Evolutionary conservation across 116 monocot genomes (phyloP), one percentile per base, ranked within the genome.

Genomic region (Phalaenopsis hybrid): DNA sequence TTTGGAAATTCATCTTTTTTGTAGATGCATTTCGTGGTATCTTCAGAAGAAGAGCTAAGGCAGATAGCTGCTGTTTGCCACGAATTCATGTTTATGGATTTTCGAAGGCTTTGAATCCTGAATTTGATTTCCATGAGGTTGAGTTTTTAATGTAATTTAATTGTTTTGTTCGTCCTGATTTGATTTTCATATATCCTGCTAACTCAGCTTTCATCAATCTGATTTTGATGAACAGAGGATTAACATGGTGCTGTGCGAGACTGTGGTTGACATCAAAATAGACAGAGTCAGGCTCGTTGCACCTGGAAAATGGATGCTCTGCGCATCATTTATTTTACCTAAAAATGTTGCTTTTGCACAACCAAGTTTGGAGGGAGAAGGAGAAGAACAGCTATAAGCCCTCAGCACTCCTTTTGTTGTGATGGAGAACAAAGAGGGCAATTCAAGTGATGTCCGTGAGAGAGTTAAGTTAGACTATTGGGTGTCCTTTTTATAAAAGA

Each of bases 261-360:
- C 83, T 2, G 69, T 87, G 15, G 31, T 43, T 18, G 88, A 93
- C 13, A 57, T 94, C 23, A 91, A 91, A 21, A 87, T 90, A 75
- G 88, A 90, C 51, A 89, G 90, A 74, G 98, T 98, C 5, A 93
- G 98, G 23, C 93, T 98, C 8, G 94, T 94, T 78, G 94, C 91
- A 17, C 98, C 98, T 77, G 95, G 91, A 78, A 94, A 98, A 85
- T 98, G 98, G 98, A 98, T 98, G 95, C 89, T 98, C 1, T 98
- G 98, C 86, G 95, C 85, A 74, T 93, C 98, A 45, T 94, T 98
- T 83, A 67, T 78, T 49, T 81, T 98, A 9, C 93, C 98, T 68
- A 31, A 82, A 48, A 55, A 41, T 57, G 88, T 91, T 78, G 94
- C 90, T 51, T 89, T 91, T 77, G 85, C 80, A 23, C 82, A 80